phyloP scores from a whole-genome alignment of 768 basidiomycete genomes.

The Trametes elegans region DNA sequence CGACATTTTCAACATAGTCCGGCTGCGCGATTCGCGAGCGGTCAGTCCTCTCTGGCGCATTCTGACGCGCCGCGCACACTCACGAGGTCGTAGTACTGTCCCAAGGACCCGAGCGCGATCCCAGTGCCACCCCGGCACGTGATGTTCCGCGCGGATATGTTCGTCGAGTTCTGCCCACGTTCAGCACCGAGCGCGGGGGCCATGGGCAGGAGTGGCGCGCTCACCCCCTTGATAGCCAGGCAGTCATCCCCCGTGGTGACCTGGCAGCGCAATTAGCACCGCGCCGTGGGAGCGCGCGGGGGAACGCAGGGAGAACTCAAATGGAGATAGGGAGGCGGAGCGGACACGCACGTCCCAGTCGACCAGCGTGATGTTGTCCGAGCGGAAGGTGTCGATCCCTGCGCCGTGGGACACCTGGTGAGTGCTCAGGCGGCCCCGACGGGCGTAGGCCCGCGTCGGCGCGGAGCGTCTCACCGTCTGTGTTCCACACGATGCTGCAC shows the following conservation, averaged over 20 bases:
- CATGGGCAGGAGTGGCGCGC: conserved; percentile 19
- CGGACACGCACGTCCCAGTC: conserved; percentile 47
- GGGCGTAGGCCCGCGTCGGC: neutral
- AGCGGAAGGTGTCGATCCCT: conserved; percentile 58
- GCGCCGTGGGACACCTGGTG: neutral
- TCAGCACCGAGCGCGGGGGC: neutral
- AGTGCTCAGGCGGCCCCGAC: neutral
- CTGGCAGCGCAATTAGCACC: conserved; percentile 10
- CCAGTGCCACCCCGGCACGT: conserved; percentile 60
- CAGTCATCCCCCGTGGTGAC: conserved; percentile 64
- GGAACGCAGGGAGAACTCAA: no score
- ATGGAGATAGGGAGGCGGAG: neutral
- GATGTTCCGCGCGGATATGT: conserved; percentile 46
- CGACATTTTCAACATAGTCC: conserved; percentile 54
- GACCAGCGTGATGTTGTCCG: conserved; percentile 43
- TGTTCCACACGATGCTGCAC: conserved; percentile 53
- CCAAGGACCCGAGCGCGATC: conserved; percentile 58
- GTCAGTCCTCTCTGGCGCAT: neutral
- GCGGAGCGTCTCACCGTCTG: conserved; percentile 44
- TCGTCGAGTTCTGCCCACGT: conserved; percentile 48
- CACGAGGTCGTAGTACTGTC: conserved; percentile 54
- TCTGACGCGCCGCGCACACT: conserved; percentile 5
- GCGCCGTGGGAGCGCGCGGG: neutral
- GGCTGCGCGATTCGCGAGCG: conserved; percentile 31
- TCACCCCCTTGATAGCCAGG: conserved; percentile 60